Evolutionary conservation across 140 eudicot genomes (phyloP), one percentile per base, ranked within the genome.

Genomic region (Erigeron philadelphicus): DNA sequence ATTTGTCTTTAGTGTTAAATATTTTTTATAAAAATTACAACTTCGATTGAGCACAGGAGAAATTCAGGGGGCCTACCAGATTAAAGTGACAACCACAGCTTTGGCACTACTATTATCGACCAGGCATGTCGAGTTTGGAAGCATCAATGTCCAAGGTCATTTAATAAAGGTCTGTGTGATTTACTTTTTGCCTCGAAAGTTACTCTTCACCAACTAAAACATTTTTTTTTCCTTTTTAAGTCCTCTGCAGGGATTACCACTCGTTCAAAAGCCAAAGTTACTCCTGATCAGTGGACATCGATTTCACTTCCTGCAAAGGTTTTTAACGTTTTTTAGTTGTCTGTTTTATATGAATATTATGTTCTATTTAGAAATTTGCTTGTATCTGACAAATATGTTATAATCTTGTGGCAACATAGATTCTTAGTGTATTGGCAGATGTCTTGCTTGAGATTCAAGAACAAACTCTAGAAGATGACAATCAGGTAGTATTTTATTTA

Each of bases 251-350:
- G 98, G 54, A 93, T 93, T 61, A 89, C 88, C 57, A 93, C 98
- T 59, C 98, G 98, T 70, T 93, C 98, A 41, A 86, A 85, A 80
- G 79, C 98, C 70, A 89, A 85, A 86, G 47, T 70, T 63, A 70
- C 81, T 21, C 98, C 98, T 42, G 95, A 89, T 65, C 95, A 89
- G 68, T 93, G 98, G 98, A 89, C 98, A 17, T 17, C 72, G 41
- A 76, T 89, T 81, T 86, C 95, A 15, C 95, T 93, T 71, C 88
- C 92, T 61, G 82, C 90, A 31, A 93, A 93, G 98, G 98, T 92
- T 76, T 59, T 61, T 69, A 31, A 93, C 89, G 98, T 96, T 92
- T 76, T 59, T 61, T 69, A 60, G 55, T 46, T 0, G n/a, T 67
- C 31, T 59, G 17, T 48, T 78, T 56, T 1, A 55, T 50, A 17